A percentile compares a stretch with the other conserved stretches of the same genome.
These are phyloP conservation scores for Garcia nutans DNA, from an alignment of 345 rosid species.

Conservation along the genomic window DNA sequence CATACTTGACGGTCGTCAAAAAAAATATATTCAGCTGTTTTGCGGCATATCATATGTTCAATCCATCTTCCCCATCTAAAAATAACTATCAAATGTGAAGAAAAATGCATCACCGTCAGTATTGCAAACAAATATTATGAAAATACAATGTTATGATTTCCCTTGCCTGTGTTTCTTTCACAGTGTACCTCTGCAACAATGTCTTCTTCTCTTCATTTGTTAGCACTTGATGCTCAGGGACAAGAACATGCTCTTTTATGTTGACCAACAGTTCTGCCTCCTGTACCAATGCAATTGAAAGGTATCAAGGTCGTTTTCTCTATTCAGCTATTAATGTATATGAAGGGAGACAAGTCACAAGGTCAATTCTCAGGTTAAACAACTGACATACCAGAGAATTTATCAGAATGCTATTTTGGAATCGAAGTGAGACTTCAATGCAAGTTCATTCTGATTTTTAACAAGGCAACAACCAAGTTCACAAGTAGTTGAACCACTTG, in stretches of 20 bases:
- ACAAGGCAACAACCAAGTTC: neutral
- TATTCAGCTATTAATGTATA: neutral
- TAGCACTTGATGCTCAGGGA: slow-evolving; percentile 78
- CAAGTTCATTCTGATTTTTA: neutral
- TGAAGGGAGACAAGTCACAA: neutral
- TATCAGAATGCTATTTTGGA: neutral
- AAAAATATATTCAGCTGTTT: too few relatives aligned
- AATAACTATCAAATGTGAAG: neutral
- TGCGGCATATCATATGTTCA: too few relatives aligned
- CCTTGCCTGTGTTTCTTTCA: slow-evolving; percentile 72
- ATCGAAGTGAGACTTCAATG: neutral
- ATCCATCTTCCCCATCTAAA: neutral
- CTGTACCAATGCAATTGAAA: slow-evolving; percentile 32
- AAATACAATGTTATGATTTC: neutral
- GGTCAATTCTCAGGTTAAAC: neutral
- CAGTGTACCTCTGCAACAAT: slow-evolving; percentile 68
- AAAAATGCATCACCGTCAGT: neutral
- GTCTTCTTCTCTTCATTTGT: slow-evolving; percentile 74
- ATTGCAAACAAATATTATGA: neutral
- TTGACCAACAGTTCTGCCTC: slow-evolving; percentile 73
- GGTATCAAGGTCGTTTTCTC: neutral
- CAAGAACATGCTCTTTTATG: slow-evolving; percentile 73
- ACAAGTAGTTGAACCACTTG: neutral
- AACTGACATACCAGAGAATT: too few relatives aligned
- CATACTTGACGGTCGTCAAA: too few relatives aligned